Percentiles rank a stretch among this genome's conserved stretches.
These are phyloP conservation scores for Xylaria acuta DNA, from an alignment of 495 filamentous ascomycete species.

Conservation along the genomic window DNA sequence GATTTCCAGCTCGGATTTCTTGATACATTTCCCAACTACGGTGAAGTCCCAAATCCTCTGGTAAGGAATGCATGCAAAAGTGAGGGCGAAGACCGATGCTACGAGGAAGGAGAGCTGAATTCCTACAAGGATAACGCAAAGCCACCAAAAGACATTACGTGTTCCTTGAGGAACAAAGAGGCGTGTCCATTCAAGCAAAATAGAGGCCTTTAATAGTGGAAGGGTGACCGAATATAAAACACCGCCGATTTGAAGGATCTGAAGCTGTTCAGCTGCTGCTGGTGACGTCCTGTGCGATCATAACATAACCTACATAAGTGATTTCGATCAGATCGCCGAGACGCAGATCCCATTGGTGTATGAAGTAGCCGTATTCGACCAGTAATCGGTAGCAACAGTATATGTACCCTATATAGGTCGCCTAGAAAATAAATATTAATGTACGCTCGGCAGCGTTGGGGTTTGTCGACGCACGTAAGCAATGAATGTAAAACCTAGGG, in stretches of 20 bases:
- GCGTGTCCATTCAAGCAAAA: slow-evolving; percentile 40
- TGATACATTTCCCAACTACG: slow-evolving; percentile 33
- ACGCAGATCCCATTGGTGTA: slow-evolving; percentile 41
- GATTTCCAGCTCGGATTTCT: slow-evolving; percentile 25
- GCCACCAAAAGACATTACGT: slow-evolving; percentile 30
- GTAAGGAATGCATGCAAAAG: slow-evolving; percentile 49
- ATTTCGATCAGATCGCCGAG: slow-evolving; percentile 29
- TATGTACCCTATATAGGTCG: slow-evolving; percentile 29
- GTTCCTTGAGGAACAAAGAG: slow-evolving; percentile 30
- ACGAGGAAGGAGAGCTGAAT: slow-evolving; percentile 30
- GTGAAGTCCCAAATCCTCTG: slow-evolving; percentile 35
- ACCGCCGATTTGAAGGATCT: slow-evolving; percentile 30
- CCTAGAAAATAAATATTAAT: slow-evolving; percentile 27
- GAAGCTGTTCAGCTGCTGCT: background rate
- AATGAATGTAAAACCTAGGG: slow-evolving; percentile 31
- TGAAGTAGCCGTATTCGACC: slow-evolving; percentile 37
- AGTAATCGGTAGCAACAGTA: slow-evolving; percentile 26
- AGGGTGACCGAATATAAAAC: slow-evolving; percentile 31
- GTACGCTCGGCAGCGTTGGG: background rate
- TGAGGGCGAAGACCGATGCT: slow-evolving; percentile 36
- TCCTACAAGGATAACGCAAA: slow-evolving; percentile 22
- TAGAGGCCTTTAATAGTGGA: slow-evolving; percentile 32
- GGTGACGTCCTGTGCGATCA: too few species aligned
- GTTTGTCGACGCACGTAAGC: slow-evolving; percentile 30
- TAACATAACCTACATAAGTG: slow-evolving; percentile 27